Evolutionary conservation across 2,329 filamentous ascomycete species (phyloP).

Genomic region (Tolypocladium guangdongense): DNA sequence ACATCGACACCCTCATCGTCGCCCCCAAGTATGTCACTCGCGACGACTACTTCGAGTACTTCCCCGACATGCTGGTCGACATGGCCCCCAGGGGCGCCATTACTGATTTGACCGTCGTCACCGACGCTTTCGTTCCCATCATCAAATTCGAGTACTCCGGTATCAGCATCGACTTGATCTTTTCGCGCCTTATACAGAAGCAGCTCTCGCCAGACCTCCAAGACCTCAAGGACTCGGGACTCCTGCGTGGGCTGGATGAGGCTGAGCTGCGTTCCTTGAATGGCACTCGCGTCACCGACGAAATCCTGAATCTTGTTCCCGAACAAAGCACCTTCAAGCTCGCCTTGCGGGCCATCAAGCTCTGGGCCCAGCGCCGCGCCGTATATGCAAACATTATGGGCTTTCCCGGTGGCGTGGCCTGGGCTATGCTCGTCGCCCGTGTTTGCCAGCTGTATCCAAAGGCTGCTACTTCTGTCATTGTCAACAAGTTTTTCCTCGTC

Average conservation of each 20-base stretch:
- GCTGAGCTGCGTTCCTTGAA: slow-evolving; percentile 82
- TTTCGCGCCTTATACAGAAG: slow-evolving; percentile 61
- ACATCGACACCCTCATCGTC: slow-evolving; percentile 94
- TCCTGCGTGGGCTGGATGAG: slow-evolving; percentile 79
- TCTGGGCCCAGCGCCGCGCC: slow-evolving; percentile 87
- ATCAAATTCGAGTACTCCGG: slow-evolving; percentile 90
- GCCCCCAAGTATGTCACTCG: slow-evolving; percentile 81
- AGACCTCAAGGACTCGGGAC: slow-evolving; percentile 69
- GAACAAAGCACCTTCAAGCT: slow-evolving; percentile 83
- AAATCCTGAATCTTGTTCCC: slow-evolving; percentile 81
- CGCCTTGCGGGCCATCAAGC: slow-evolving; percentile 82
- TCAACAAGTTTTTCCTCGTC: slow-evolving; percentile 89
- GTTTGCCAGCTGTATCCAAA: slow-evolving; percentile 95
- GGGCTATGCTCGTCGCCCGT: slow-evolving; percentile 93
- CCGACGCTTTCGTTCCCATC: slow-evolving; percentile 88
- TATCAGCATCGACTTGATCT: slow-evolving; percentile 93
- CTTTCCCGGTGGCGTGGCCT: slow-evolving; percentile 92
- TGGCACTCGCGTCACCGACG: slow-evolving; percentile 86
- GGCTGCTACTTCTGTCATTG: slow-evolving; percentile 76
- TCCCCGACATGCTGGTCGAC: slow-evolving; percentile 67
- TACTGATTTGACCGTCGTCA: slow-evolving; percentile 73
- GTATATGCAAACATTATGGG: slow-evolving; percentile 96
- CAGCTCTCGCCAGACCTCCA: slow-evolving; percentile 57
- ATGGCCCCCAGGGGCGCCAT: slow-evolving; percentile 72
- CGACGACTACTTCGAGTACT: slow-evolving; percentile 85